Evolutionary conservation across 1,139 yeast species (phyloP), one percentile per base, ranked within the genome.

Genomic region (Suhomyces wounanorum): DNA sequence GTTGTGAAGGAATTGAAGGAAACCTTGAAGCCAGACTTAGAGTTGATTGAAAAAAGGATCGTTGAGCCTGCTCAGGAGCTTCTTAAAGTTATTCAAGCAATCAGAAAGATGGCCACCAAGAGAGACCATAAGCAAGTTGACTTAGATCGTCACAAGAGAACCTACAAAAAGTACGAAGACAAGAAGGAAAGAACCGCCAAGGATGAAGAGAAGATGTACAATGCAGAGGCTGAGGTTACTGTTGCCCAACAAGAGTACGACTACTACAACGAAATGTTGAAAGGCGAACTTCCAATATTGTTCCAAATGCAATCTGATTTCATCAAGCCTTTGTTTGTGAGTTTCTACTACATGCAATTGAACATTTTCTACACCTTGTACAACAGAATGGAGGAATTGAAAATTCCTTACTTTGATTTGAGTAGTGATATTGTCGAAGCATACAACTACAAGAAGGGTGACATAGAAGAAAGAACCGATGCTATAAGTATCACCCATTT

Each of bases 41-140:
- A 90, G 60, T 81, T 95, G 72, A 90, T 94, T 61, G 98, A 94
- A 59, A 81, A 90, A 50, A 82, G 96, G 64, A 85, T 94, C 60
- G 91, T 94, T 48, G 81, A 82, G 46, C 99, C 99, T 0, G 96
- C 98, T 7, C 95, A 89, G 65, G 98, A 94, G 63, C 72, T 94
- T 59, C 79, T 94, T 61, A 84, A 84, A 63, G 86, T 94, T 51
- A 90, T 92, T 63, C 84, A 85, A 58, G 68, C 84, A 17, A 90
- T 94, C 62, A 81, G 97, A 59, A 95, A 92, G 70, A 90, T 92
- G 96, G 87, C 97, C 26, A 83, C 89, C 51, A 94, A 94, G 75
- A 86, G 99, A 73, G 92, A 89, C 59, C 99, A 94, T 71, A 94
- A 94, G 73, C 96, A 89, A 71, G 76, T 94, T 61, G 99, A 94